Base-by-base conservation (phyloP, 2,329 filamentous ascomycete genomes). In the Periconia digitata region DNA sequence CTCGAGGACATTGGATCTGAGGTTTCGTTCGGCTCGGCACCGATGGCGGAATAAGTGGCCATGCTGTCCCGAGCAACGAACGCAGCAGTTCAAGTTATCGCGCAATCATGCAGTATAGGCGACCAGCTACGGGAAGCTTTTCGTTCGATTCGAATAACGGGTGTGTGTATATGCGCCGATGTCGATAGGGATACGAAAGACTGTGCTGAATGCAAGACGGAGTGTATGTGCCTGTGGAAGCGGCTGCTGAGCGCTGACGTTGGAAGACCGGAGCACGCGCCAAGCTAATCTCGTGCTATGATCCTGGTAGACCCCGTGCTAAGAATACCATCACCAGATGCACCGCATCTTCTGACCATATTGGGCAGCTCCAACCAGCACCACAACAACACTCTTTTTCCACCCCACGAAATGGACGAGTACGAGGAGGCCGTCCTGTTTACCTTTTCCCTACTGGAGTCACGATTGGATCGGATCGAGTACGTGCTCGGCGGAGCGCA, bases 21-120 rank as follows among this genome's bases (percentile, higher is more conserved):
- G 51, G 66, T 60, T 42, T 75, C 73, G 53, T 63, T 61, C 45
- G 70, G 62, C 46, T 69, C 66, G 46, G 65, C 57, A 40, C 61
- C 62, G 51, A 78, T 76, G 22, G 76, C 72, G 40, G 75, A 70
- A 64, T 78, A 78, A 53, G 69, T 29, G 42, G 74, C 71, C 75
- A 78, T 78, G 49, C 46, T 69, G 51, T 58, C 54, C 27, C 50
- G 13, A 41, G 50, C 40, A 52, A 51, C 53, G 44, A 48, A 27
- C 50, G 43, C 44, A 48, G 49, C 50, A 23, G 46, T 43, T 38
- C 13, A 35, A 43, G 53, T 53, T 56, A 62, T 61, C 50, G 59
- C 63, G 55, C 54, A 49, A 56, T 44, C 63, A 70, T 70, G 53
- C 61, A 55, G 44, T 46, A 37, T 32, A n/a, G 18, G 27, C 17